A percentile compares a stretch with the other conserved stretches of the same genome.
Conservation (phyloP, 2,329 filamentous ascomycete species). For the Leptographium lundbergii region DNA sequence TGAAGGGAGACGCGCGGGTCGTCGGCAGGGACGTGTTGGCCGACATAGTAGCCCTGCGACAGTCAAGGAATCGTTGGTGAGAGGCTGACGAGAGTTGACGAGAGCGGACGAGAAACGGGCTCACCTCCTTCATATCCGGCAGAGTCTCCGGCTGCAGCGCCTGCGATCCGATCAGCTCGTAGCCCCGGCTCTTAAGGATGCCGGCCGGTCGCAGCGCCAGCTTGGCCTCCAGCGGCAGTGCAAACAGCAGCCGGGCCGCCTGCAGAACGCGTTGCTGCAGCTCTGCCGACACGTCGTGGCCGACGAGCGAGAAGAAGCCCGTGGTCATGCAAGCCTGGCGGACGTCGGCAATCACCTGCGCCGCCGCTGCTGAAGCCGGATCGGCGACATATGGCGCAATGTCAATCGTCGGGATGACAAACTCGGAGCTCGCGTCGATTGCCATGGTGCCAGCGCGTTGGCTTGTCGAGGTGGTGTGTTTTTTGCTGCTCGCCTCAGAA, state of each 20-base stretch:
- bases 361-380: conserved; percentile 15
- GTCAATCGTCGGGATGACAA: conserved; percentile 20
- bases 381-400: conserved; percentile 20
- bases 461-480: not conserved
- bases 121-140: conserved; percentile 26
- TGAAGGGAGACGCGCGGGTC: conserved; percentile 20
- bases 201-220: conserved; percentile 20
- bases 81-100: too few relatives aligned
- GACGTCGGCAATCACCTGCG: conserved; percentile 19
- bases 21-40: conserved; percentile 22
- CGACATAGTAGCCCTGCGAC: conserved; percentile 23
- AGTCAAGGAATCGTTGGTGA: not conserved
- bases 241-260: conserved; percentile 31
- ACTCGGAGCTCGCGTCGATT: not conserved
- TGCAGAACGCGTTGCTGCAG: conserved; percentile 13
- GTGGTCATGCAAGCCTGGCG: conserved; percentile 19
- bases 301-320: conserved; percentile 18
- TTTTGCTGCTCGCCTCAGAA: not conserved
- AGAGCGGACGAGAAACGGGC: not conserved
- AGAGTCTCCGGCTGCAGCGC: conserved; percentile 28
- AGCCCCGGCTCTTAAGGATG: conserved; percentile 27
- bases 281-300: conserved; percentile 15
- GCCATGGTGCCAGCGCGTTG: not conserved
- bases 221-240: conserved; percentile 32
- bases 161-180: conserved; percentile 34